Conservation (phyloP, 176 grass and related monocot genomes). For the Ananas comosus region DNA sequence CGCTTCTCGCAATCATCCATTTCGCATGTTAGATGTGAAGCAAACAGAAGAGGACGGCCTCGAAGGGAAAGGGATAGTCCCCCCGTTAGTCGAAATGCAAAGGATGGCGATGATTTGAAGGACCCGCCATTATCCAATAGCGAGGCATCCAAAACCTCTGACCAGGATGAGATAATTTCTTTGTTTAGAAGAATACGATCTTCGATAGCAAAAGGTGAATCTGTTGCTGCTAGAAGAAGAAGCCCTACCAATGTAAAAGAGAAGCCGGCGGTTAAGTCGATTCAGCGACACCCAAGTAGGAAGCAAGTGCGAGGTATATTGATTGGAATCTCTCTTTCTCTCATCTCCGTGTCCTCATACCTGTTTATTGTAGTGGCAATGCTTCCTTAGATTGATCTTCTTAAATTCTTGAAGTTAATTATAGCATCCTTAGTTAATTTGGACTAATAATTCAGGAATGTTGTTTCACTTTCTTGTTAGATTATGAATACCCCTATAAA, state of each 20-base stretch:
- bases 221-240: constrained; percentile 22
- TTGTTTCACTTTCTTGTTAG: too few species aligned
- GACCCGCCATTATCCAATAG: neutral
- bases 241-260: constrained; percentile 7
- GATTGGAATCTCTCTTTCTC: neutral
- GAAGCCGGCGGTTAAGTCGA: constrained; percentile 12
- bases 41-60: constrained; percentile 15
- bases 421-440: neutral
- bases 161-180: constrained; percentile 43
- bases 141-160: constrained; percentile 20
- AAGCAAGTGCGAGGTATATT: constrained; percentile 4
- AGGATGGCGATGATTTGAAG: constrained; percentile 8
- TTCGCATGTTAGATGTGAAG: constrained; percentile 22
- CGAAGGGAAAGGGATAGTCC: constrained; percentile 7
- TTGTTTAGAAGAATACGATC: constrained; percentile 46
- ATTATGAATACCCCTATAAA: too few species aligned
- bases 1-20: constrained; percentile 7
- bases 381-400: neutral
- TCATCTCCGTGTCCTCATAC: neutral
- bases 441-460: too few species aligned
- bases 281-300: neutral
- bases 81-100: neutral
- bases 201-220: constrained; percentile 31
- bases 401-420: neutral
- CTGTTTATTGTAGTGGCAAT: neutral